phyloP scores from a whole-genome alignment of 2,329 filamentous ascomycete genomes.

The Karstenula rhodostoma region DNA sequence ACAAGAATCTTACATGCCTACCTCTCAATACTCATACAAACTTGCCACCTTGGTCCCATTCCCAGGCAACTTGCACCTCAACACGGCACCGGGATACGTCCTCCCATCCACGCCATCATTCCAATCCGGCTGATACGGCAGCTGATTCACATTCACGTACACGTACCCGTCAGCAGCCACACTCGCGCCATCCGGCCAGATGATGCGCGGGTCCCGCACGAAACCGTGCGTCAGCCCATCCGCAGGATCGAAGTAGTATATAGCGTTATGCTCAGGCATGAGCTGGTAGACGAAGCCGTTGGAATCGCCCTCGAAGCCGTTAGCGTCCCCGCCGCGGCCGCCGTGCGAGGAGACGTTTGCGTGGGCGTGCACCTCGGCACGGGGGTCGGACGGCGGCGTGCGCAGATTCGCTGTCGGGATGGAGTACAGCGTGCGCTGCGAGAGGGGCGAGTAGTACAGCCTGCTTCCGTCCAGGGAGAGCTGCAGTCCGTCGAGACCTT shows the following conservation, averaged over 20 bases:
- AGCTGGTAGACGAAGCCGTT: slow-evolving; percentile 59
- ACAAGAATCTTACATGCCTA: too few species aligned
- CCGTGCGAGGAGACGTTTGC: slow-evolving; percentile 58
- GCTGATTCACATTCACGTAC: slow-evolving; percentile 58
- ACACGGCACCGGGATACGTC: slow-evolving; percentile 54
- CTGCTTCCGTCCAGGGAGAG: slow-evolving; percentile 56
- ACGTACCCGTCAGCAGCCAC: slow-evolving; percentile 47
- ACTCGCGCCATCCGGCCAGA: slow-evolving; percentile 57
- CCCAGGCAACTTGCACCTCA: slow-evolving; percentile 50
- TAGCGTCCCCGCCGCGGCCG: slow-evolving; percentile 57
- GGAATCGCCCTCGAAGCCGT: slow-evolving; percentile 60
- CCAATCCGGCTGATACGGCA: slow-evolving; percentile 59
- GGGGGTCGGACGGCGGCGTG: slow-evolving; percentile 51
- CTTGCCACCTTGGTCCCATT: neutral
- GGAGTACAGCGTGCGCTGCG: slow-evolving; percentile 54
- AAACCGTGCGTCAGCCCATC: slow-evolving; percentile 55
- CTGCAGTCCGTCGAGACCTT: slow-evolving; percentile 60
- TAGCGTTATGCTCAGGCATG: slow-evolving; percentile 58
- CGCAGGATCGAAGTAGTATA: slow-evolving; percentile 51
- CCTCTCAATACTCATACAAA: slow-evolving; percentile 1
- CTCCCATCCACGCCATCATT: slow-evolving; percentile 56
- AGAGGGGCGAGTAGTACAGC: slow-evolving; percentile 56
- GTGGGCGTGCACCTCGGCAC: slow-evolving; percentile 53
- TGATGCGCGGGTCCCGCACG: slow-evolving; percentile 56
- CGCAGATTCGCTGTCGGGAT: slow-evolving; percentile 55